Evolutionary conservation across 345 rosid genomes (phyloP), one percentile per base, ranked within the genome.

Genomic region (Nephelium lappaceum): DNA sequence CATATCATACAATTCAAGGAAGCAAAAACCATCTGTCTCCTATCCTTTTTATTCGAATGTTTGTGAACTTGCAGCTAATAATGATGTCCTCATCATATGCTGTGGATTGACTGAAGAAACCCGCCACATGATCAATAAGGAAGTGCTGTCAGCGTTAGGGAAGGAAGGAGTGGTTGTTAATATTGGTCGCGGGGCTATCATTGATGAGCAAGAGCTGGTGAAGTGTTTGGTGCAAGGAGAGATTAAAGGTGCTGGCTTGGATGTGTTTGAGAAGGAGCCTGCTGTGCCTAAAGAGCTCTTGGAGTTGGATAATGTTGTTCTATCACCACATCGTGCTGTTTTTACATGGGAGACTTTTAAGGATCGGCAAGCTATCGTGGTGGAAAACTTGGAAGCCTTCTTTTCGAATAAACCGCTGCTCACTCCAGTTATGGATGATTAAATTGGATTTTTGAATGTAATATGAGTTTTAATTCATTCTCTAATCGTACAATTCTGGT

Each of bases 261-360:
- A 90, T 77, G 93, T 90, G 78, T 90, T 88, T 57, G 89, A 88
- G 85, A 63, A 87, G 31, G 93, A 90, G 76, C 92, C 91, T 23
- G 2, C 67, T 61, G 87, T 88, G 67, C 88, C 90, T 49, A 3
- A 77, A 51, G 86, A 85, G 72, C 82, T 88, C 1, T 79, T 78
- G 43, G 74, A 53, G 8, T 60, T 87, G 82, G 87, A 88, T 31
- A 85, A 84, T 65, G 90, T 87, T 31, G 86, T 90, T 6, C 63
- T 90, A 47, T 83, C 90, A 0, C 90, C 90, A 0, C 92, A 84
- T 67, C 0, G 36, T 10, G 93, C 90, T 12, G 84, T 71, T 2
- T 27, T 74, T 45, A 85, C 93, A 1, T 71, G 87, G 0, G 93
- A 91, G 78, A 74, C 85, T 15, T 45, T 84, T 61, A 36, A 14